Conservation (phyloP, 345 rosid species). For the Limnanthes douglasii region DNA sequence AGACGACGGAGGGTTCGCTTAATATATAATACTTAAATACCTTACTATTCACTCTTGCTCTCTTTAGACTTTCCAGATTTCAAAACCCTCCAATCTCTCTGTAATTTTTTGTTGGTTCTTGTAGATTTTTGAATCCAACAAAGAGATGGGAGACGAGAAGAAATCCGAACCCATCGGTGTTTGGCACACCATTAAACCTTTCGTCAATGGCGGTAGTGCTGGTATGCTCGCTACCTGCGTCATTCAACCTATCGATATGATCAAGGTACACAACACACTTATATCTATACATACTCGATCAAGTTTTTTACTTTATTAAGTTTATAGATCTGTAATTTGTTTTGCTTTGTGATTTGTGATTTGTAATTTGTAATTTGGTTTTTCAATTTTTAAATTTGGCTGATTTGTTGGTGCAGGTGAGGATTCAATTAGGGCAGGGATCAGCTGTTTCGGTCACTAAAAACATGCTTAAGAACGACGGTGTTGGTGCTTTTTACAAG, state of each 20-base stretch:
- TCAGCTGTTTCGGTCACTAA: conserved; percentile 64
- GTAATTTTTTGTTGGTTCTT: conserved; percentile 6
- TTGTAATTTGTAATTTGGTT: conserved; percentile 10
- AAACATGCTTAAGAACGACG: conserved; percentile 78
- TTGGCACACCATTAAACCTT: conserved; percentile 85
- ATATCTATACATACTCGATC: not conserved
- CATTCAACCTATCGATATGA: conserved; percentile 94
- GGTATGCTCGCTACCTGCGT: conserved; percentile 99
- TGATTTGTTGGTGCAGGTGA: conserved; percentile 46
- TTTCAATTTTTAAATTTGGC: not conserved
- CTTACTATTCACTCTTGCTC: not conserved
- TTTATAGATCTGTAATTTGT: not conserved
- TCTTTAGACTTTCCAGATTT: too few species aligned
- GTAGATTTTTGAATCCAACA: conserved; percentile 5
- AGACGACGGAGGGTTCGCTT: too few species aligned
- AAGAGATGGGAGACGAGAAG: conserved; percentile 59
- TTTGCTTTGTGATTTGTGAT: not conserved
- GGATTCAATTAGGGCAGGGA: conserved; percentile 97
- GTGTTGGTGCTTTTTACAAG: conserved; percentile 88
- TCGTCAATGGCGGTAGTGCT: conserved; percentile 88
- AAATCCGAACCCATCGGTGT: conserved; percentile 36
- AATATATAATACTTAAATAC: too few species aligned
- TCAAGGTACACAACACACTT: conserved; percentile 39
- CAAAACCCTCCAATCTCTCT: conserved; percentile 6
- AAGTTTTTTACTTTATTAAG: not conserved